Percentiles rank a stretch among this genome's conserved stretches.
Conservation (phyloP, 139 green algal genomes). For the Tetradesmus lagerheimii region DNA sequence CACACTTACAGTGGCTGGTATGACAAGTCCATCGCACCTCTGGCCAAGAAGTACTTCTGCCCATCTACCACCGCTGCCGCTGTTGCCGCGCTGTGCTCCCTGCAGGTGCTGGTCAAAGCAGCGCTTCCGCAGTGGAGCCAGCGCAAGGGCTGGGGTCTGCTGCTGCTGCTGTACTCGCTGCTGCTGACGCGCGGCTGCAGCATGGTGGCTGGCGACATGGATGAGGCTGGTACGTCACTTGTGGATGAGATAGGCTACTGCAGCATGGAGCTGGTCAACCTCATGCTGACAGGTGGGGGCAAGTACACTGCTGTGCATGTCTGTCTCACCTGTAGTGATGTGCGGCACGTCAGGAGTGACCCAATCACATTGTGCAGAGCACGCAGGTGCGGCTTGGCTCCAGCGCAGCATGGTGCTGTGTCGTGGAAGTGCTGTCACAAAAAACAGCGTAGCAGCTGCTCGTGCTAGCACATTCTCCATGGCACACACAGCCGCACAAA, state of each 20-base stretch:
- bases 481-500: not conserved
- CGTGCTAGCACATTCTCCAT: not conserved
- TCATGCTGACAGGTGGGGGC: conserved; percentile 60
- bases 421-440: too few species aligned
- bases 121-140: conserved; percentile 34
- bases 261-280: conserved; percentile 78
- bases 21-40: too few species aligned
- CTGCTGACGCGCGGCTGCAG: conserved; percentile 53
- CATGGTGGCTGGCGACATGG: conserved; percentile 64
- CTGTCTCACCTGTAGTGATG: too few species aligned
- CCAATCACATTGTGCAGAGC: too few species aligned
- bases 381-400: not conserved
- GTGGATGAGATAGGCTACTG: conserved; percentile 71
- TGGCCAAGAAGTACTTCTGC: too few species aligned
- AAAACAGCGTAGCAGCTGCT: too few species aligned
- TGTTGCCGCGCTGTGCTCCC: not conserved
- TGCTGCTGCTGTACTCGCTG: conserved; percentile 68
- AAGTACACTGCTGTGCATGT: too few species aligned
- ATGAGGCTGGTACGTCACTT: conserved; percentile 63
- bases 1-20: too few species aligned
- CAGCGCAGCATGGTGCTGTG: not conserved
- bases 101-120: not conserved
- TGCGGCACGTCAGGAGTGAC: too few species aligned
- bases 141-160: conserved; percentile 65
- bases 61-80: not conserved